These are phyloP conservation scores for Berkeleyomyces basicola DNA, from an alignment of 2,329 filamentous ascomycete genomes.

Conservation along the genomic window DNA sequence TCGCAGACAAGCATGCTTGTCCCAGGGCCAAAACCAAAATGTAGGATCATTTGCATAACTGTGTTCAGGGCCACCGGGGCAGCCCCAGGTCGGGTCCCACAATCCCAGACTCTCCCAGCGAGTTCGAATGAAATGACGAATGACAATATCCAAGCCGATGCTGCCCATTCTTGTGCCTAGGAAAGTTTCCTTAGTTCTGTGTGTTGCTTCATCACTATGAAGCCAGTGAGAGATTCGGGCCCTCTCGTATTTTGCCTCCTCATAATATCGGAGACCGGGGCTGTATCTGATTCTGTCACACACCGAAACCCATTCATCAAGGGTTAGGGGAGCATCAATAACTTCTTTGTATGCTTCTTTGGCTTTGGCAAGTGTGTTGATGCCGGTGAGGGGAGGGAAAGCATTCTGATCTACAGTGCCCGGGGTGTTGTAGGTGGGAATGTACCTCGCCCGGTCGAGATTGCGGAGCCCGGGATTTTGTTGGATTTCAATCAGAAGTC, in stretches of 20 bases:
- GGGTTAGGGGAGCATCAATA: not conserved
- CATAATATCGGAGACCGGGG: conserved; percentile 4
- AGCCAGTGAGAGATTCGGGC: not conserved
- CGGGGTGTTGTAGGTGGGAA: not conserved
- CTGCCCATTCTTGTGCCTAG: not conserved
- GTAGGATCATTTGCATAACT: not conserved
- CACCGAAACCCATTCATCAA: conserved; percentile 3
- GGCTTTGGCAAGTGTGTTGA: not conserved
- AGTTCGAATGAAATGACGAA: conserved; percentile 8
- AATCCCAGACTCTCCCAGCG: conserved; percentile 9
- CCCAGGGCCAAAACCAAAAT: conserved; percentile 10
- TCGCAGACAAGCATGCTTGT: not conserved
- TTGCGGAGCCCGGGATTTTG: not conserved
- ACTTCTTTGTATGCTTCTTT: conserved; percentile 2
- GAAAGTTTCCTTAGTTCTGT: not conserved
- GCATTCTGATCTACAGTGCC: not conserved
- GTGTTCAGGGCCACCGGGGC: not conserved
- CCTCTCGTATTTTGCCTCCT: not conserved
- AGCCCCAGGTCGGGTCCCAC: conserved; percentile 11
- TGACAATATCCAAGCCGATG: not conserved
- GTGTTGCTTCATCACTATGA: not conserved
- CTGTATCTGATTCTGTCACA: not conserved
- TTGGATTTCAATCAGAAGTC: not conserved
- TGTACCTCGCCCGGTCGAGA: not conserved
- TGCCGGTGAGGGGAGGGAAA: not conserved